A percentile compares a stretch with the other conserved stretches of the same genome.
phyloP scores from a whole-genome alignment of 1,139 yeast species.

The Yamadazyma membranifaciens region DNA sequence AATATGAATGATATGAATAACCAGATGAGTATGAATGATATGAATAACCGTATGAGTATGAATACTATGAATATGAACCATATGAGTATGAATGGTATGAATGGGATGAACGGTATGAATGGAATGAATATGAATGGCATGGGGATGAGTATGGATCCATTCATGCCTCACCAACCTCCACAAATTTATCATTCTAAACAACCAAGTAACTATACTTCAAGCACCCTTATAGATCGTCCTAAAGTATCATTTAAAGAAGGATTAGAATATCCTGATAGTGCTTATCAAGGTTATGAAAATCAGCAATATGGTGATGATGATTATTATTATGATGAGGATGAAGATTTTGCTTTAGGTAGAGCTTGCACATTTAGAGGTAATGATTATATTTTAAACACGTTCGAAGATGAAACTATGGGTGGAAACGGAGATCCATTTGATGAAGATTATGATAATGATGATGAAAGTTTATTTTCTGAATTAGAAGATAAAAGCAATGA shows the following conservation, averaged over 20 bases:
- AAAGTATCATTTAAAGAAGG: constrained; percentile 40
- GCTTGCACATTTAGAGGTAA: constrained; percentile 34
- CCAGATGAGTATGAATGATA: not conserved
- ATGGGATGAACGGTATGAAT: not conserved
- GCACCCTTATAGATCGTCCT: constrained; percentile 22
- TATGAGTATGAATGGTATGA: constrained; percentile 5
- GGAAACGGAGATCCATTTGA: constrained; percentile 30
- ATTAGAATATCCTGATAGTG: constrained; percentile 34
- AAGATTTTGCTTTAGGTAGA: constrained; percentile 9
- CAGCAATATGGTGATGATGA: constrained; percentile 22
- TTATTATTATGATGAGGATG: constrained; percentile 17
- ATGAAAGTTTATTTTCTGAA: constrained; percentile 44
- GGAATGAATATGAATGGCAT: constrained; percentile 3
- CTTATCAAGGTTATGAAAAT: constrained; percentile 24
- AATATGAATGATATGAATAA: not conserved
- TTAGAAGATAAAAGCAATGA: constrained; percentile 22
- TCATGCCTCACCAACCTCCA: constrained; percentile 16
- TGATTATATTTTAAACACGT: constrained; percentile 40
- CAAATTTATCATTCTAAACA: constrained; percentile 11
- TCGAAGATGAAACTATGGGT: constrained; percentile 24
- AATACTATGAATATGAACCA: not conserved
- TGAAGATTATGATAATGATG: constrained; percentile 45
- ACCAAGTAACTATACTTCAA: constrained; percentile 15
- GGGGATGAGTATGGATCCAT: constrained; percentile 6
- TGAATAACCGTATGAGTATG: not conserved